These are phyloP conservation scores for Fabrea salina DNA, from an alignment of 169 alveolate genomes.

Conservation along the genomic window DNA sequence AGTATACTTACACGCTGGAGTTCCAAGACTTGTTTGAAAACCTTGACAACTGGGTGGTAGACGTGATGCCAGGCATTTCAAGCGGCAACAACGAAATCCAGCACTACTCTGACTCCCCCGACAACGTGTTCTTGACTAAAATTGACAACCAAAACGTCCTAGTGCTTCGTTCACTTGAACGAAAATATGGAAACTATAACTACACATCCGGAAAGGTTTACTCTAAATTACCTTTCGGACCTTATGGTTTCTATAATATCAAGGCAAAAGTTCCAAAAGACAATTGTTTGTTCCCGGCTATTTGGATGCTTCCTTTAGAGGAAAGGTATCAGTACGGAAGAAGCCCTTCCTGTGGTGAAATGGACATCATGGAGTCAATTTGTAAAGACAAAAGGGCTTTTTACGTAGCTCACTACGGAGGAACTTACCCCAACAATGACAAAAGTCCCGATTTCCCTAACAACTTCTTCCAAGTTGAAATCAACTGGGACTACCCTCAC, in stretches of 20 bases:
- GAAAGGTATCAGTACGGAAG: not conserved
- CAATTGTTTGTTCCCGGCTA: not conserved
- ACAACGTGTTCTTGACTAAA: not conserved
- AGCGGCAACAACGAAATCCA: not conserved
- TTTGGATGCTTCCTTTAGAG: not conserved
- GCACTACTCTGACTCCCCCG: not conserved
- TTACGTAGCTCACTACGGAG: not conserved
- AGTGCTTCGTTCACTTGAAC: not conserved
- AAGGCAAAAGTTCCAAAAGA: not conserved
- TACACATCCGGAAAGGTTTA: not conserved
- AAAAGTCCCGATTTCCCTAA: not conserved
- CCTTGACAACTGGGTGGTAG: not conserved
- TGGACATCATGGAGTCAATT: not conserved
- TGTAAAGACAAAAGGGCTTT: not conserved
- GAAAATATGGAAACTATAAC: not conserved
- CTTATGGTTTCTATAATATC: constrained; percentile 9
- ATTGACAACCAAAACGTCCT: not conserved
- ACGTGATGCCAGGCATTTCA: not conserved
- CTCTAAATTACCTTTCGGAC: not conserved
- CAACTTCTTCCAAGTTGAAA: not conserved
- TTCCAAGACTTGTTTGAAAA: no score
- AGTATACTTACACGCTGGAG: no score
- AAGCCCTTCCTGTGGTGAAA: constrained; percentile 5
- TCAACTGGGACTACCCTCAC: not conserved
- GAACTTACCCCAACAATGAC: not conserved